Base-by-base conservation (phyloP, 228 moss, liverwort and hornwort species). In the Sphagnum magellanicum region DNA sequence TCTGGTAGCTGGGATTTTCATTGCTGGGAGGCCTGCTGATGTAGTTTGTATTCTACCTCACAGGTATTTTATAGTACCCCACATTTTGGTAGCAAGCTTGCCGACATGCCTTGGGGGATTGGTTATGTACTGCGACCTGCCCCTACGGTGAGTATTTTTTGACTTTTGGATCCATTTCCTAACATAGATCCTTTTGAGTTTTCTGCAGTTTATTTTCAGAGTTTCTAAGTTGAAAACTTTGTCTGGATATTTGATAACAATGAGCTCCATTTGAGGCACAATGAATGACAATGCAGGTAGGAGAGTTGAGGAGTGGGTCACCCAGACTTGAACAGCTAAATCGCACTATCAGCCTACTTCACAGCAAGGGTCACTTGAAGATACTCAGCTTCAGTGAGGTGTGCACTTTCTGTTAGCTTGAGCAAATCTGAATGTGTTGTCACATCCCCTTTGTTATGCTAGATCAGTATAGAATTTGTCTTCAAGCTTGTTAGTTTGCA, bases 21-120 rank as follows among this genome's bases (percentile, higher is more conserved):
- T 32, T 32, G 32, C 32, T 32, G 32, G 32, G 32, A 32, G 32
- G 32, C 32, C 32, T 32, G 32, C 32, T 32, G 32, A 32, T 32
- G 32, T 32, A 32, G 32, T 32, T 32, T 32, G 32, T 32, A 3
- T 32, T 32, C n/a, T 51, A 17, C 17, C 50, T 12, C 69, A 53
- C 79, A 97, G 97, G 76, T 93, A 66, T 98, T 98, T 72, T 98
- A 93, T 65, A 98, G 98, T 82, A 93, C 93, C 72, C 98, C 98
- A 69, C 98, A 98, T 83, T 98, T 93, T 83, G 98, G 98, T 66
- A 98, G 98, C 89, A 98, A 93, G 80, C 98, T 98, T 87, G 98
- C 98, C 70, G 98, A 98, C 65, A 83, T 98, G 93, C 98, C 98
- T 17, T 98, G 90, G 93, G 84, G 98, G 68, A 85, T 98, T 73